These are phyloP conservation scores for Decorospora gaudefroyi DNA, from an alignment of 2,329 filamentous ascomycete species.

Conservation along the genomic window DNA sequence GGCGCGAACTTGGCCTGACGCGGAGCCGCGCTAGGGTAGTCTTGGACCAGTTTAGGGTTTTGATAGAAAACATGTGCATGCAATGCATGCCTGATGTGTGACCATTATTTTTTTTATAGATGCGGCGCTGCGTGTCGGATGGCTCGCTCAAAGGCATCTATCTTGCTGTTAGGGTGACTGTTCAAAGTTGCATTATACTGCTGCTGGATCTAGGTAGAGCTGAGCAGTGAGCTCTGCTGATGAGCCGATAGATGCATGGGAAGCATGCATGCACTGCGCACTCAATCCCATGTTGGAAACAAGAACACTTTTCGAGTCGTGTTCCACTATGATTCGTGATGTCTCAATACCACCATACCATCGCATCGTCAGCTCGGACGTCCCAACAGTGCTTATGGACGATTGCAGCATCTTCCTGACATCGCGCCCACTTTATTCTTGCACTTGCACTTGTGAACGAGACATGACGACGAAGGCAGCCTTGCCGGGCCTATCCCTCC, in stretches of 20 bases:
- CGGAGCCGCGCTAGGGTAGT: too few species aligned
- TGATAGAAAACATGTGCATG: not conserved
- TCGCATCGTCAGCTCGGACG: not conserved
- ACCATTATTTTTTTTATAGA: not conserved
- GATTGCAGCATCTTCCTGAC: too few species aligned
- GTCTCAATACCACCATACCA: constrained; percentile 4
- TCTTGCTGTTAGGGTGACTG: not conserved
- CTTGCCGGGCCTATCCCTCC: constrained; percentile 9
- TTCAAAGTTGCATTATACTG: constrained; percentile 1
- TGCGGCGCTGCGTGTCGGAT: not conserved
- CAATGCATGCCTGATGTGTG: constrained; percentile 1
- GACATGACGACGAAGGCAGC: not conserved
- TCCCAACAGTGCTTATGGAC: not conserved
- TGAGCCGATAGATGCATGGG: not conserved
- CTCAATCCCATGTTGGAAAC: too few species aligned
- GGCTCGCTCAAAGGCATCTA: not conserved
- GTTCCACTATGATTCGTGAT: constrained; percentile 1
- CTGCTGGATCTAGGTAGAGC: too few species aligned
- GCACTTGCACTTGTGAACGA: too few species aligned
- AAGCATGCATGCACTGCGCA: constrained; percentile 7
- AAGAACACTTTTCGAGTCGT: constrained; percentile 7
- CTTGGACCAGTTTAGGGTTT: too few species aligned
- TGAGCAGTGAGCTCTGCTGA: not conserved
- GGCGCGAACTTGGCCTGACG: too few species aligned
- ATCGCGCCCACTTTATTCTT: too few species aligned